Percentiles rank a stretch among this genome's conserved stretches.
These are phyloP conservation scores for Trichoderma sp. DNA, from an alignment of 2,329 filamentous ascomycete species.

Conservation along the genomic window DNA sequence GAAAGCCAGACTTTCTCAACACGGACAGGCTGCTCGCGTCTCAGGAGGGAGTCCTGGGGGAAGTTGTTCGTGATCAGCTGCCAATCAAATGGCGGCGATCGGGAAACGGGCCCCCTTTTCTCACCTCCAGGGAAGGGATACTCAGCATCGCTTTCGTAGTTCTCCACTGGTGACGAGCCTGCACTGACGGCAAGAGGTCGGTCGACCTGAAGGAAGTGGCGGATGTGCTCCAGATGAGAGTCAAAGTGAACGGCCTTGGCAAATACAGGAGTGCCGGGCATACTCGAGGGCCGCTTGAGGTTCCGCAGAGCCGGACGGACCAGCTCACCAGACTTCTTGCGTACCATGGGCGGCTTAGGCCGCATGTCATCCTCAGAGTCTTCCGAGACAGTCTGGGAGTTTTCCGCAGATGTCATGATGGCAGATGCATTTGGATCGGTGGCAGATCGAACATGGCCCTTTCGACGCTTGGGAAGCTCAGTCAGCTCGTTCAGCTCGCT, in stretches of 20 bases:
- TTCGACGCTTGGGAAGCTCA: constrained; percentile 48
- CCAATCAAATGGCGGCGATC: constrained; percentile 72
- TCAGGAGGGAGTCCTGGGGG: constrained; percentile 58
- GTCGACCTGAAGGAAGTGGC: constrained; percentile 94
- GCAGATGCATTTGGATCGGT: constrained; percentile 58
- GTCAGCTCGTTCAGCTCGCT: constrained; percentile 43
- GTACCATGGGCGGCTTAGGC: constrained; percentile 85
- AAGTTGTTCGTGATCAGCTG: constrained; percentile 87
- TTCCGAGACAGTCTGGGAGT: constrained; percentile 58
- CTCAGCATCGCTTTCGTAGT: constrained; percentile 83
- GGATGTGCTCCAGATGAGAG: constrained; percentile 91
- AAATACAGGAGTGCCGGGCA: constrained; percentile 96
- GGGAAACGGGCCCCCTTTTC: constrained; percentile 40
- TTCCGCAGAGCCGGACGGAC: constrained; percentile 88
- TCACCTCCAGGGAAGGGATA: constrained; percentile 76
- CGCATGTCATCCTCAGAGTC: constrained; percentile 65
- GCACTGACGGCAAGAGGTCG: constrained; percentile 95
- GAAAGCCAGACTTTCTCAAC: constrained; percentile 89
- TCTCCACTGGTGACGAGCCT: constrained; percentile 86
- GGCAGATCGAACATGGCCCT: constrained; percentile 57
- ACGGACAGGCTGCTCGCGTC: constrained; percentile 70
- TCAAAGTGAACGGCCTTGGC: constrained; percentile 99
- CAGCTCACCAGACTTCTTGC: constrained; percentile 97
- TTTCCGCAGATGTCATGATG: constrained; percentile 53
- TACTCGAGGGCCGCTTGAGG: constrained; percentile 83